Percentiles rank a stretch among this genome's conserved stretches.
phyloP scores from a whole-genome alignment of 2,329 filamentous ascomycete species.

The Rhinocladiella similis region DNA sequence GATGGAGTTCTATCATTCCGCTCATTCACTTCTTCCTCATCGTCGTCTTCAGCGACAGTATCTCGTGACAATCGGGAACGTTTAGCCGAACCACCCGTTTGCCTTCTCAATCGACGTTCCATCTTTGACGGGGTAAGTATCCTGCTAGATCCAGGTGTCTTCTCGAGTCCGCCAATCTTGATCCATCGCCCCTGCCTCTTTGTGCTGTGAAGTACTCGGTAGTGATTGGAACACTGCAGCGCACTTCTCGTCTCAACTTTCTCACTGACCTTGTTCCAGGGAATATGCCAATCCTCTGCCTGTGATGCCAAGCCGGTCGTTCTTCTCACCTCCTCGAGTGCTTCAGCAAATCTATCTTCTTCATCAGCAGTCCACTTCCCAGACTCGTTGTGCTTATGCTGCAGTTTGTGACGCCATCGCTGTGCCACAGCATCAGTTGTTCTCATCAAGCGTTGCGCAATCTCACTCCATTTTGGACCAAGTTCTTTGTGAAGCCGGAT shows the following conservation, averaged over 20 bases:
- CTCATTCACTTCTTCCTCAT: conserved; percentile 22
- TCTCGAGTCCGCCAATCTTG: conserved; percentile 17
- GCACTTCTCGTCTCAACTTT: conserved; percentile 26
- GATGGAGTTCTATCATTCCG: conserved; percentile 1
- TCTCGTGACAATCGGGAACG: conserved; percentile 11
- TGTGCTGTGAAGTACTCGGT: conserved; percentile 23
- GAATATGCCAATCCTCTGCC: conserved; percentile 31
- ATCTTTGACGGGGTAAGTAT: conserved; percentile 24
- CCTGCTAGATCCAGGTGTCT: conserved; percentile 12
- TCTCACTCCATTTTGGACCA: conserved; percentile 39
- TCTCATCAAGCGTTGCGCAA: conserved; percentile 40
- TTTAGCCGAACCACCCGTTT: neutral
- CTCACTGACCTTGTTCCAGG: conserved; percentile 28
- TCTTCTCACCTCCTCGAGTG: conserved; percentile 28
- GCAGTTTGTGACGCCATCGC: conserved; percentile 44
- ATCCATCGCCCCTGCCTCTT: conserved; percentile 20
- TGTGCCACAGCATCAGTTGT: conserved; percentile 44
- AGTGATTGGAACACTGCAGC: conserved; percentile 31
- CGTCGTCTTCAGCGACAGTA: conserved; percentile 1
- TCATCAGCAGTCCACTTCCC: conserved; percentile 42
- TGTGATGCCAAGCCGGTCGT: conserved; percentile 29
- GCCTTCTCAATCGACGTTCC: conserved; percentile 16
- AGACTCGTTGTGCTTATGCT: conserved; percentile 37
- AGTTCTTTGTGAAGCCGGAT: conserved; percentile 33
- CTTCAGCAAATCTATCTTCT: conserved; percentile 29